A percentile compares a stretch with the other conserved stretches of the same genome.
Conservation (phyloP, 1,139 yeast genomes). For the Geotrichum macrosporum region DNA sequence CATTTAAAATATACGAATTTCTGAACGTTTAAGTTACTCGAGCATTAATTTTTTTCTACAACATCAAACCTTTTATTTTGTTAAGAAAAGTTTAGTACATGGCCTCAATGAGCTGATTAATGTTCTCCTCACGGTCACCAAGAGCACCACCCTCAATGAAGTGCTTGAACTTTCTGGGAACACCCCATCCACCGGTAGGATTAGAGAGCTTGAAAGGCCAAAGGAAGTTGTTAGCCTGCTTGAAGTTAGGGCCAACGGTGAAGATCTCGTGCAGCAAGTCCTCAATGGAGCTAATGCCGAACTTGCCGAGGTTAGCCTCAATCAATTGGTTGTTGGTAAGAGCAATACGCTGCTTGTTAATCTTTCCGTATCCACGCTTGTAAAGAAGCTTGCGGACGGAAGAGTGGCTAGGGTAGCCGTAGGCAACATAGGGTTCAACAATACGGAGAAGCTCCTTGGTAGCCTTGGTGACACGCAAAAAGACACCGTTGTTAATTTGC, state of each 20-base stretch:
- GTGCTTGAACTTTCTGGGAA: conserved; percentile 98
- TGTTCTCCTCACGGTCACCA: conserved; percentile 99
- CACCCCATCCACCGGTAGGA: conserved; percentile 99
- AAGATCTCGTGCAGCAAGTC: conserved; percentile 98
- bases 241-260: conserved; percentile 99
- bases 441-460: conserved; percentile 93
- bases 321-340: conserved; percentile 84
- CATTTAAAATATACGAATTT: too few species aligned
- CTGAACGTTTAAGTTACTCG: too few species aligned
- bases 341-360: conserved; percentile 97
- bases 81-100: conserved; percentile 17
- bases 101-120: conserved; percentile 95
- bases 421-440: conserved; percentile 98
- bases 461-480: conserved; percentile 98
- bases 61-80: conserved; percentile 8
- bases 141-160: conserved; percentile 99
- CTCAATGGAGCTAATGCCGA: conserved; percentile 94
- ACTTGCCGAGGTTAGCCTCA: conserved; percentile 91
- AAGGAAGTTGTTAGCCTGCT: conserved; percentile 99
- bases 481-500: conserved; percentile 98
- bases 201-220: conserved; percentile 99
- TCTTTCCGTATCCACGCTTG: conserved; percentile 99
- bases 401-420: conserved; percentile 98
- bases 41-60: too few species aligned
- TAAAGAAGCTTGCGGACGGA: conserved; percentile 94